Evolutionary conservation across 257 asterid genomes (phyloP), one percentile per base, ranked within the genome.

Genomic region (Eucommia ulmoides): DNA sequence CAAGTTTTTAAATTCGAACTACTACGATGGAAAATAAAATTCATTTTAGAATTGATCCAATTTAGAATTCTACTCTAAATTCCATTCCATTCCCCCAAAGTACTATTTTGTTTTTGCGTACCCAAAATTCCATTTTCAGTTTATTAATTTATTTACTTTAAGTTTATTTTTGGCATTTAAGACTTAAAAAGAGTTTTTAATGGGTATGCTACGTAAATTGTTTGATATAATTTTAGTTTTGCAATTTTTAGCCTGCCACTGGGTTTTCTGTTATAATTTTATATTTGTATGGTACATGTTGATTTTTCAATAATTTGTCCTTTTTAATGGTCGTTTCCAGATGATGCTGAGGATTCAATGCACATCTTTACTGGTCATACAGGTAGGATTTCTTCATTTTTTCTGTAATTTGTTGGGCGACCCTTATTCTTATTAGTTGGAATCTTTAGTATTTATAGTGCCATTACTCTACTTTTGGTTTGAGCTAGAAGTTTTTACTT

Each of bases 341-440:
- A 76, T 58, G 84, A 45, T 56, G 71, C 52, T 56, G 97, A 85
- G 56, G 96, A 89, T 75, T 82, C 97, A 16, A 33, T 70, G 46
- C 96, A 89, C 68, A 80, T 73, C 59, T 89, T 89, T 77, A 80
- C 93, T 2, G 96, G 94, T 33, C 97, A 89, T 60, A 71, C 69
- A 52, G 96, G 97, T 88, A 63, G 21, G 65, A 38, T 19, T 60
- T 55, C 16, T 29, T 33, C 45, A 20, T 23, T 51, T 20, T 25
- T 42, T 55, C 20, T 45, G 19, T 53, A 25, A 5, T 23, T 22
- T 19, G 23, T 16, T 22, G 41, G 16, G 46, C 22, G 25, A 42
- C 50, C 29, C 20, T 33, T 33, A 18, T 49, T 15, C 9, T 23
- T 47, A n/a, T 48, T 41, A 7, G 7, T 7, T 29, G 38, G 12